A percentile compares a stretch with the other conserved stretches of the same genome.
Conservation (phyloP, 2,329 filamentous ascomycete species). For the Bertia moriformis region DNA sequence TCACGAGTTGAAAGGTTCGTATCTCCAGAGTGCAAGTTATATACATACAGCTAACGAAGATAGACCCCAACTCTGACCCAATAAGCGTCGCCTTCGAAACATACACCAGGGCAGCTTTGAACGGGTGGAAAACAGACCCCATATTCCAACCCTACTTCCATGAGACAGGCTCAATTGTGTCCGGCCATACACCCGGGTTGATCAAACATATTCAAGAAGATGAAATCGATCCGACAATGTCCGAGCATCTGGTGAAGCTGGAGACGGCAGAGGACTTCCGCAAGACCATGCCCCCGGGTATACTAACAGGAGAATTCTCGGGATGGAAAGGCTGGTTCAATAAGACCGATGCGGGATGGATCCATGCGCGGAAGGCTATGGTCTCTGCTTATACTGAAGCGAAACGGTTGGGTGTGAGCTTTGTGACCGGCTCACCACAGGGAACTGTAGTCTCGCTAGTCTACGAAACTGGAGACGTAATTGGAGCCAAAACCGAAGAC, state of each 20-base stretch:
- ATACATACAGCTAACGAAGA: constrained; percentile 2
- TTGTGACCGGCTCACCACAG: constrained; percentile 22
- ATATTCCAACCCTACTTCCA: constrained; percentile 1
- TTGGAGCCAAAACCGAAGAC: constrained; percentile 24
- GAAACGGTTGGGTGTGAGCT: constrained; percentile 25
- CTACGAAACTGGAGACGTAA: constrained; percentile 18
- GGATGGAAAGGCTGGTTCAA: constrained; percentile 34
- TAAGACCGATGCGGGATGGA: constrained; percentile 30
- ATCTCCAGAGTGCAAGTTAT: background rate
- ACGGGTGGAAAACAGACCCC: background rate
- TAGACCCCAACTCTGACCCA: background rate
- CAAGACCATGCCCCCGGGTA: constrained; percentile 32
- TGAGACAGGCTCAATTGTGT: background rate
- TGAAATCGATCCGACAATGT: background rate
- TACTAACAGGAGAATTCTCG: constrained; percentile 31
- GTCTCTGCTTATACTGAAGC: constrained; percentile 27
- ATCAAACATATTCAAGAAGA: background rate
- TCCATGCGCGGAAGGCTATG: constrained; percentile 33
- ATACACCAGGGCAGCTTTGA: background rate
- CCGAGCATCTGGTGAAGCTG: constrained; percentile 10
- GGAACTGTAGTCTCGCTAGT: constrained; percentile 22
- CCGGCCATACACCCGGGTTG: background rate
- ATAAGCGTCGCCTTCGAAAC: background rate
- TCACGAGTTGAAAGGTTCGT: constrained; percentile 16
- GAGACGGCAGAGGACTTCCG: constrained; percentile 27